Evolutionary conservation across 192 early-diverging fungal genomes (phyloP).

Genomic region (Blastocladiella britannica): DNA sequence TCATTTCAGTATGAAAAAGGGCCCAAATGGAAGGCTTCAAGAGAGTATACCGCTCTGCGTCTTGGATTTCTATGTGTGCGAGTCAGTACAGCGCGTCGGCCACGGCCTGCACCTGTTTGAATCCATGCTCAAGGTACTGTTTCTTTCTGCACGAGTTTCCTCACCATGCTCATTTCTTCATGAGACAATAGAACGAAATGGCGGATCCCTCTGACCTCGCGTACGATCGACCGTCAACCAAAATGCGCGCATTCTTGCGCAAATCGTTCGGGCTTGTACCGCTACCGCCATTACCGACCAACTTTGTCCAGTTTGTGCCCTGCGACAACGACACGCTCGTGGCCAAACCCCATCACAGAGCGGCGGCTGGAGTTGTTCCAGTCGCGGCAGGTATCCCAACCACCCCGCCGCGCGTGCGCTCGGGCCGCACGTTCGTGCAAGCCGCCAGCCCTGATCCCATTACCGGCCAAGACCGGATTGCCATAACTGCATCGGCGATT

Average conservation of each 20-base stretch:
- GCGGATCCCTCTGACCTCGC: slow-evolving; percentile 14
- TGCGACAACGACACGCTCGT: not conserved
- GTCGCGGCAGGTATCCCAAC: not conserved
- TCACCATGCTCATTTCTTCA: not conserved
- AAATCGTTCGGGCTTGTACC: slow-evolving; percentile 20
- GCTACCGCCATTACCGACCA: not conserved
- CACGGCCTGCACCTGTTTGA: slow-evolving; percentile 25
- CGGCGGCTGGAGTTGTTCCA: no score
- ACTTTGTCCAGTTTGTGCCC: not conserved
- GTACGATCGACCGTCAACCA: slow-evolving; percentile 25
- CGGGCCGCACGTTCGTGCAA: not conserved
- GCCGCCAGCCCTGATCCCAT: not conserved
- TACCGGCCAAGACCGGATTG: not conserved
- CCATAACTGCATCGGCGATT: not conserved
- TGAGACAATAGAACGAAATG: slow-evolving; percentile 12
- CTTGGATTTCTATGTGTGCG: slow-evolving; percentile 27
- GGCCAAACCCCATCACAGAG: not conserved
- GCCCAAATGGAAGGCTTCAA: slow-evolving; percentile 12
- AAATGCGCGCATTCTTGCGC: slow-evolving; percentile 15
- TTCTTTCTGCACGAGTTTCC: no score
- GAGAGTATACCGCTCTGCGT: slow-evolving; percentile 24
- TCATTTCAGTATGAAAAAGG: no score
- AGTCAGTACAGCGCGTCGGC: slow-evolving; percentile 14
- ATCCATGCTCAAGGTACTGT: slow-evolving; percentile 19
- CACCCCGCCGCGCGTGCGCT: not conserved